Evolutionary conservation across 2,329 filamentous ascomycete species (phyloP), one percentile per base, ranked within the genome.

Genomic region (Talaromyces atroroseus): DNA sequence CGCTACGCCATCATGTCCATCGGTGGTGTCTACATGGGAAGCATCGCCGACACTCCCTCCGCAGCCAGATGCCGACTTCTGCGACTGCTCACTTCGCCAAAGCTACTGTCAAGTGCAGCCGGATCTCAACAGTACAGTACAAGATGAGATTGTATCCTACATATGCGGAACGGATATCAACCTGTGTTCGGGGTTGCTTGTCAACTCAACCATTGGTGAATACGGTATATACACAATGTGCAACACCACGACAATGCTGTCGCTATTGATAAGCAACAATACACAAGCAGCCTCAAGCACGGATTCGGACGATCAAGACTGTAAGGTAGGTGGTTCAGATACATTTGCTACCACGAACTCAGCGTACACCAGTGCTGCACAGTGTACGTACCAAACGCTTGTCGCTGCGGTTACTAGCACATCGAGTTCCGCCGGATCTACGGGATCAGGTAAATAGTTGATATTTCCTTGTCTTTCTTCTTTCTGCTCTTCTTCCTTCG

Each of bases 1-100:
- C 5, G 83, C 82, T 10, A 21, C 12, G 24, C n/a, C 20, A 6
- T 21, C 44, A 23, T 46, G 44, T 18, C 44, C 44, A 24, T 18
- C n/a, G 24, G 44, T 24, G 16, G n/a, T 8, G 16, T 12, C 21
- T 4, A 23, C 44, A 16, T 46, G 44, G 44, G n/a, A 46, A 46
- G 44, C 44, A 46, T 46, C 44, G 18, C 44, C 44, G 20, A 46
- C 44, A 5, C 44, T 46, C 5, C 26, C 26, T 8, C 26, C 26
- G 26, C 26, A 29, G 26, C 26, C 26, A 11, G 26, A 48, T 48
- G 23, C 16, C 11, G 23, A 48, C 1, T 29, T 29, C 10, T 48
- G 46, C 46, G 29, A 20, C 46, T 48, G 46, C 29, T 2, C 14
- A 32, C 24, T 18, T 10, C 23, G 29, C 10, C 46, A 48, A 29